Evolutionary conservation across 805 yeast genomes (phyloP).

Genomic region (Wickerhamiella nectarea): DNA sequence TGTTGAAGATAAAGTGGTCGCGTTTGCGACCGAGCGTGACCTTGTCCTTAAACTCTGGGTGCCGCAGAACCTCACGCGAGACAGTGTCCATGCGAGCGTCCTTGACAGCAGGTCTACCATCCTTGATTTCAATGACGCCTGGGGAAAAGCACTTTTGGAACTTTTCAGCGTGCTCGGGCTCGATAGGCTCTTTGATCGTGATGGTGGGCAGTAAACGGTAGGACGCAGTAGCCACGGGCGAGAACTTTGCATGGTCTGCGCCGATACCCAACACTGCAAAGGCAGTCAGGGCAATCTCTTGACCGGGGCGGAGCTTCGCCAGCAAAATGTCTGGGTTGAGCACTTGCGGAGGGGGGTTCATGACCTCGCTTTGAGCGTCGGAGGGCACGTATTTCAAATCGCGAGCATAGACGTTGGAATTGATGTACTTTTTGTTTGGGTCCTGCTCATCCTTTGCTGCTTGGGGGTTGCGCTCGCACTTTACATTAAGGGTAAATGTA

Average conservation of each 20-base stretch:
- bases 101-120: conserved; percentile 59
- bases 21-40: conserved; percentile 84
- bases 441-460: conserved; percentile 67
- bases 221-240: conserved; percentile 95
- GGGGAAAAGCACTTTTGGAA: conserved; percentile 85
- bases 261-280: conserved; percentile 90
- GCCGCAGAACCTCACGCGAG: conserved; percentile 89
- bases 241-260: conserved; percentile 90
- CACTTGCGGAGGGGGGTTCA: conserved; percentile 43
- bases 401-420: conserved; percentile 76
- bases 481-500: conserved; percentile 65
- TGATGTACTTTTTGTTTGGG: conserved; percentile 71
- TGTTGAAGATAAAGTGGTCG: conserved; percentile 86
- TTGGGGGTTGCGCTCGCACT: conserved; percentile 74
- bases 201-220: conserved; percentile 86
- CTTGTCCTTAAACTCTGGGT: conserved; percentile 75
- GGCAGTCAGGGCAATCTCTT: conserved; percentile 79
- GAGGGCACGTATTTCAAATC: conserved; percentile 86
- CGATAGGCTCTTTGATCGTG: conserved; percentile 42
- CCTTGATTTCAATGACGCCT: conserved; percentile 73
- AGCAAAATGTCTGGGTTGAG: conserved; percentile 79
- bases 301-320: conserved; percentile 93
- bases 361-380: conserved; percentile 66
- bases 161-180: conserved; percentile 60
- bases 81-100: conserved; percentile 95